A percentile compares a stretch with the other conserved stretches of the same genome.
phyloP scores from a whole-genome alignment of 352 stramenopile genomes.

The Phytophthora crassamura region DNA sequence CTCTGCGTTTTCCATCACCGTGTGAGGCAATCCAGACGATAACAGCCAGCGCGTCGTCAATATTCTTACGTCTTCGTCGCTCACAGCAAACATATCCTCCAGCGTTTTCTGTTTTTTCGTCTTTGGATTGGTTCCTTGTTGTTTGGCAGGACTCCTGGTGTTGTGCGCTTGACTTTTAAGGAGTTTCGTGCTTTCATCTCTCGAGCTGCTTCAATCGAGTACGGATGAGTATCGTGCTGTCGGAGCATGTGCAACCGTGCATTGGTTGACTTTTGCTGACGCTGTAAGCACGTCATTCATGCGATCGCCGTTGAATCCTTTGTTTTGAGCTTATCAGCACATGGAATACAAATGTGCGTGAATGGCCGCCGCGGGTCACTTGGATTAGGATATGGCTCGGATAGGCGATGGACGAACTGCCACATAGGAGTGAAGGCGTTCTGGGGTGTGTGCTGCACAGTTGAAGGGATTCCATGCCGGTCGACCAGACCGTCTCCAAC shows the following conservation, averaged over 20 bases:
- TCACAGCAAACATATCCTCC: background rate
- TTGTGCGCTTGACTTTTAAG: background rate
- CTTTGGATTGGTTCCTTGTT: too few relatives aligned
- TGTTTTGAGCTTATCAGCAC: background rate
- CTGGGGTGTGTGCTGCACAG: background rate
- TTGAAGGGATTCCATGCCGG: background rate
- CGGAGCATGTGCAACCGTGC: background rate
- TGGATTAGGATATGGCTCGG: background rate
- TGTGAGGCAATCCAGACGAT: background rate
- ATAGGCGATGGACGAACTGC: background rate
- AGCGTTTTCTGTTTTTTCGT: too few relatives aligned
- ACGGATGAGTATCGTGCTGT: background rate
- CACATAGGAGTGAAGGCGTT: slow-evolving; percentile 1
- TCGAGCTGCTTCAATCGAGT: background rate
- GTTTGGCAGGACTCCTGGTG: too few relatives aligned
- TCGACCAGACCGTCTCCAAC: background rate
- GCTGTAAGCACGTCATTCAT: background rate
- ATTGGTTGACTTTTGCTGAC: slow-evolving; percentile 1
- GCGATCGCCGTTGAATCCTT: too few relatives aligned
- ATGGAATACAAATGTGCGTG: background rate
- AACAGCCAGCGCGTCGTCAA: background rate
- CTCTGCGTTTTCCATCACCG: background rate
- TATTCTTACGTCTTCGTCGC: background rate
- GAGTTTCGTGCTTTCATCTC: background rate
- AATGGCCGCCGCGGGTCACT: background rate